These are phyloP conservation scores for Fusarium sterilihyphosum DNA, from an alignment of 2,329 filamentous ascomycete genomes.

Conservation along the genomic window DNA sequence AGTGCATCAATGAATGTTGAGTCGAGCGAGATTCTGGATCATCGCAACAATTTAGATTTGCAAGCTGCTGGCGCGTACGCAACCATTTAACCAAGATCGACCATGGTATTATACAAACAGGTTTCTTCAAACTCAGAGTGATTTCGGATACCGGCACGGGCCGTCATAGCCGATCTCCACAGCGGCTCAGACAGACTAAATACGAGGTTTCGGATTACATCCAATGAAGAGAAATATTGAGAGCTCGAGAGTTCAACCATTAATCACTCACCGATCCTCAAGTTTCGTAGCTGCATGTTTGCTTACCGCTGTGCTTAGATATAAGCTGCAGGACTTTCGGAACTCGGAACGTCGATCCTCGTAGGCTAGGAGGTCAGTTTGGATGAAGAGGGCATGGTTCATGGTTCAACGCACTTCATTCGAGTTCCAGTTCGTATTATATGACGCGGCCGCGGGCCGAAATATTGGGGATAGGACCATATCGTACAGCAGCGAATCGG, in stretches of 20 bases:
- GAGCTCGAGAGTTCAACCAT: rapidly evolving
- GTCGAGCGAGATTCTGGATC: rapidly evolving
- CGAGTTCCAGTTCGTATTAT: neutral
- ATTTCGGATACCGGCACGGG: neutral
- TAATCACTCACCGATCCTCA: neutral
- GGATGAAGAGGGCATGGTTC: rapidly evolving
- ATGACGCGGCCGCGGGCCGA: neutral
- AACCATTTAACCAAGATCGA: rapidly evolving
- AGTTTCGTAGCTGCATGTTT: rapidly evolving
- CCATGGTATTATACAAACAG: neutral
- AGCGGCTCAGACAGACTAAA: neutral
- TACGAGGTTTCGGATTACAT: neutral
- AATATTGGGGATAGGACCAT: neutral
- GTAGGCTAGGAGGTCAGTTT: rapidly evolving
- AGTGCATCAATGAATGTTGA: neutral
- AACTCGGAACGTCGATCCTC: neutral
- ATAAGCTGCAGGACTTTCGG: neutral
- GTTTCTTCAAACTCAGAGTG: no score
- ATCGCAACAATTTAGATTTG: rapidly evolving
- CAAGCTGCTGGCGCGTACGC: rapidly evolving
- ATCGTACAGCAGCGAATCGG: neutral
- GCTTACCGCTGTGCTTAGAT: no score
- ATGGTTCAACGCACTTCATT: neutral
- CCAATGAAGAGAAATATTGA: neutral
- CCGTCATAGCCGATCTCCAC: neutral